Evolutionary conservation across 2,329 filamentous ascomycete genomes (phyloP).

Genomic region (Colletotrichum sp.): DNA sequence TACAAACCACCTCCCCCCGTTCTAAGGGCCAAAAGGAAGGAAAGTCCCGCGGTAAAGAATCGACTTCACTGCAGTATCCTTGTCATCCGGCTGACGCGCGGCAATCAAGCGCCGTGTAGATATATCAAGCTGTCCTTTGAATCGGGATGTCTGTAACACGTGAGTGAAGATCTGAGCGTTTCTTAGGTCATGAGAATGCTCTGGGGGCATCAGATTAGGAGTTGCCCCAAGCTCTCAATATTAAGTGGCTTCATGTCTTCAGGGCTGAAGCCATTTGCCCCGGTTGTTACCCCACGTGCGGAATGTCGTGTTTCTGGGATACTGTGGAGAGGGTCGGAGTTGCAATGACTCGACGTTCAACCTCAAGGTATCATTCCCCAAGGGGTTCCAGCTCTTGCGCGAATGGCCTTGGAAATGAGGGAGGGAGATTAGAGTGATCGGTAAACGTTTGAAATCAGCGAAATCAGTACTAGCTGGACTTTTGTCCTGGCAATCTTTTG

Average conservation of each 20-base stretch:
- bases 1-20: accelerated
- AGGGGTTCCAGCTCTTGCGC: not conserved
- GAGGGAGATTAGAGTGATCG: not conserved
- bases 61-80: not conserved
- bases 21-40: not conserved
- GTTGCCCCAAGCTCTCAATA: not conserved
- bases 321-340: not conserved
- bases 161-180: not conserved
- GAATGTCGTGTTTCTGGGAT: not conserved
- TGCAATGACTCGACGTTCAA: not conserved
- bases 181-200: not conserved
- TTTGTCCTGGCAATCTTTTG: not conserved
- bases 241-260: not conserved
- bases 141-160: not conserved
- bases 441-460: not conserved
- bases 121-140: not conserved
- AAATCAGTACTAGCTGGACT: not conserved
- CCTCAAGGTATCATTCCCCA: not conserved
- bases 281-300: not conserved
- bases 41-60: not conserved
- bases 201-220: not conserved
- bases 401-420: not conserved
- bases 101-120: not conserved
- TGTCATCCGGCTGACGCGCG: not conserved
- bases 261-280: not conserved